These are phyloP conservation scores for Trametes coccinea DNA, from an alignment of 768 basidiomycete genomes.

Conservation along the genomic window DNA sequence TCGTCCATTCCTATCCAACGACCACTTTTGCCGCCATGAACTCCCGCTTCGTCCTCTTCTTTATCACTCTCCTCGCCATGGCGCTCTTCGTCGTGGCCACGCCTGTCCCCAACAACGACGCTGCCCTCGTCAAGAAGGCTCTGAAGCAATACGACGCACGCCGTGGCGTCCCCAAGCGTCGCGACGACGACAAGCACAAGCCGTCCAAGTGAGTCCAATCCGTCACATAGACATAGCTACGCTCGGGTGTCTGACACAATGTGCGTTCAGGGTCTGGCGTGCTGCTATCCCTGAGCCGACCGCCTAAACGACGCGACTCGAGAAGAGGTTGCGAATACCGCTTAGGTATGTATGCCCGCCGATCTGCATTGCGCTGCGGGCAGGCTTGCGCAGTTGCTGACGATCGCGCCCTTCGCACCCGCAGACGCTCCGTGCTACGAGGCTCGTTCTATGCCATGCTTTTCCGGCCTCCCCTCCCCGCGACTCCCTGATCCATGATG, in stretches of 20 bases:
- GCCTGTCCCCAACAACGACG: constrained; percentile 19
- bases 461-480: neutral
- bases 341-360: constrained; percentile 6
- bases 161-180: constrained; percentile 13
- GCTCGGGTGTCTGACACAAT: no score
- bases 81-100: constrained; percentile 25
- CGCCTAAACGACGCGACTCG: neutral
- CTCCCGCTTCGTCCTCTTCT: constrained; percentile 26
- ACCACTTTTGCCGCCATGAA: constrained; percentile 18
- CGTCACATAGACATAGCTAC: neutral
- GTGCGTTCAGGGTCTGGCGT: constrained; percentile 6
- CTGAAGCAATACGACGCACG: constrained; percentile 21
- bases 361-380: neutral
- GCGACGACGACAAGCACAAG: constrained; percentile 12
- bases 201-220: constrained; percentile 18
- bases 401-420: neutral
- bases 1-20: neutral
- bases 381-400: neutral
- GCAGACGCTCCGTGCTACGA: constrained; percentile 4
- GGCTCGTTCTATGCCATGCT: constrained; percentile 6
- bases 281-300: constrained; percentile 9
- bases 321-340: neutral
- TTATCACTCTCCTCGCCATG: constrained; percentile 29
- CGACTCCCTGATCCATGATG: constrained; percentile 1
- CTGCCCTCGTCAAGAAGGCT: constrained; percentile 16